phyloP scores from a whole-genome alignment of 441 rosid genomes.

The Geranium incanum region DNA sequence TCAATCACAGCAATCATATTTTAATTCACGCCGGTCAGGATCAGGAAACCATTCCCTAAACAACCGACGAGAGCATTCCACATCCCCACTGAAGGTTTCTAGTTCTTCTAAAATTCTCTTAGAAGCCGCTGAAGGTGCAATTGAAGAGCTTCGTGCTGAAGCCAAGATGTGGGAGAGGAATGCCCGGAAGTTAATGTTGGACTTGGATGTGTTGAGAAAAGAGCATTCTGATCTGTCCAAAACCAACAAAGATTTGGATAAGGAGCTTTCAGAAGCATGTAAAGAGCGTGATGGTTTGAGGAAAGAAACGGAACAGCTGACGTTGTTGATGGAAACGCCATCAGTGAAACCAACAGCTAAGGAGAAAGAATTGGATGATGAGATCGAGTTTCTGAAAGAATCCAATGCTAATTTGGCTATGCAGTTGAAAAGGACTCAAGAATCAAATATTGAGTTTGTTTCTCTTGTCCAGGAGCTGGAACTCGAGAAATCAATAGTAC shows the following conservation, averaged over 20 bases:
- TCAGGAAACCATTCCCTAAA: conserved; percentile 25
- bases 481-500: conserved; percentile 21
- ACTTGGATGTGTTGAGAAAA: conserved; percentile 40
- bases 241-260: conserved; percentile 26
- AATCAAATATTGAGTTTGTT: conserved; percentile 53
- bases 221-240: conserved; percentile 43
- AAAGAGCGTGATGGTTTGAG: conserved; percentile 40
- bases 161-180: conserved; percentile 55
- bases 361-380: conserved; percentile 46
- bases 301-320: conserved; percentile 44
- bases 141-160: conserved; percentile 38
- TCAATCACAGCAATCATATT: conserved; percentile 27
- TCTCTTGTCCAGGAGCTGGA: conserved; percentile 55
- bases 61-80: conserved; percentile 24
- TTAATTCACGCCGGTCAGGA: conserved; percentile 23
- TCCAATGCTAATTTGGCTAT: conserved; percentile 34
- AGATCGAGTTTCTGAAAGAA: conserved; percentile 44
- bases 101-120: conserved; percentile 38
- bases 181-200: conserved; percentile 40
- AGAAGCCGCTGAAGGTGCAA: conserved; percentile 53
- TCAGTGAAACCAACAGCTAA: conserved; percentile 16
- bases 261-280: conserved; percentile 40
- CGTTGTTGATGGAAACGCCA: conserved; percentile 28
- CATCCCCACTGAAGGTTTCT: conserved; percentile 22
- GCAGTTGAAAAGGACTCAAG: conserved; percentile 55